Evolutionary conservation across 2,329 filamentous ascomycete genomes (phyloP), one percentile per base, ranked within the genome.

Genomic region (Fonsecaea pugnacius): DNA sequence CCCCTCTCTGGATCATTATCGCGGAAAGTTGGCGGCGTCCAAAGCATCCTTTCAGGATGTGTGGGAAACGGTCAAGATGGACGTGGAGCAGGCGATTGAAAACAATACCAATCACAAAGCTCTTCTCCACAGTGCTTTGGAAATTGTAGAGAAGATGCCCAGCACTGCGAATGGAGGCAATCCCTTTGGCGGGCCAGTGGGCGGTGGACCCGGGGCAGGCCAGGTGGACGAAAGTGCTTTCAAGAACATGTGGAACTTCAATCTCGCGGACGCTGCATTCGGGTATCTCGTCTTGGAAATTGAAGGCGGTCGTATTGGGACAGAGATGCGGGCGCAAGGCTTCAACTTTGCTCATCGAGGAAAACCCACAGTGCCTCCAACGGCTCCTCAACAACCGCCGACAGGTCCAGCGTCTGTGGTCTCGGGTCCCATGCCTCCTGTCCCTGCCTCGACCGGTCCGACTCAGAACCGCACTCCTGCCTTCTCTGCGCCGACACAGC

Each of bases 161-260:
- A 89, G 88, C 12, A 93, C 92, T 38, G 95, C 95, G 40, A 96
- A 94, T 66, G 95, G 95, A 61, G 95, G 95, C 24, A 98, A 98
- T 76, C 95, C 95, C 5, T 99, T 99, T 74, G 95, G 95, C 51
- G 94, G 94, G 14, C 91, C 91, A 33, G 86, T 89, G 59, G 87
- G 88, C 56, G 90, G 89, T 43, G 88, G 84, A 46, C 81, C 80
- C 70, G 82, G 87, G 57, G 89, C 91, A 57, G 95, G 95, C 35
- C 91, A 96, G 74, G 92, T 99, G 18, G 95, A 99, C 69, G 95
- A 99, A 82, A 97, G 93, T 73, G 95, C 95, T 1, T 99, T 99
- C 85, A 99, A 99, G 83, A 99, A 99, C 77, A 98, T 98, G 95
- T 99, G 95, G 95, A 99, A 99, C 79, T 99, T 99, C 81, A 70